Percentiles rank a stretch among this genome's conserved stretches.
phyloP scores from a whole-genome alignment of 2,329 filamentous ascomycete species.

The Didymella pinodella region DNA sequence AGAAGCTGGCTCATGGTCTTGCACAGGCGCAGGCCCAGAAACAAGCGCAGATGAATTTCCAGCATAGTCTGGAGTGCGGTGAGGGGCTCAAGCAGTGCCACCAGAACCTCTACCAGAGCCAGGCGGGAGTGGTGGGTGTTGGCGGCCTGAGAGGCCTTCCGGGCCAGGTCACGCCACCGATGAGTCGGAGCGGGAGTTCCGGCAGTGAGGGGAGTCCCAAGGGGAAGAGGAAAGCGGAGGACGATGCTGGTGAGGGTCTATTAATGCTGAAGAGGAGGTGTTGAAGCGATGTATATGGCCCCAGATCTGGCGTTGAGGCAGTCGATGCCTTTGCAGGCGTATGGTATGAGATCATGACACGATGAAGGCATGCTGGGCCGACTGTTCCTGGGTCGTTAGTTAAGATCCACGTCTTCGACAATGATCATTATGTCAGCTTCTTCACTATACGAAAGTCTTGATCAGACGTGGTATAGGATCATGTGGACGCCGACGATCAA shows the following conservation, averaged over 20 bases:
- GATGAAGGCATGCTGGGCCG: conserved; percentile 7
- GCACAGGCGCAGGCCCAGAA: conserved; percentile 16
- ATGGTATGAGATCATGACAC: not conserved
- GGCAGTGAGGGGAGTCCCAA: conserved; percentile 28
- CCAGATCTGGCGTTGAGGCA: not conserved
- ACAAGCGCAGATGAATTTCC: conserved; percentile 19
- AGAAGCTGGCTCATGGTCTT: conserved; percentile 19
- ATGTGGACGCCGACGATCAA: not conserved
- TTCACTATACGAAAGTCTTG: not conserved
- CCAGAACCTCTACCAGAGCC: conserved; percentile 19
- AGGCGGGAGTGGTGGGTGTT: conserved; percentile 22
- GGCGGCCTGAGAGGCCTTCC: conserved; percentile 22
- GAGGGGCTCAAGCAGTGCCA: conserved; percentile 23
- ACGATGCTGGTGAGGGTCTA: conserved; percentile 21
- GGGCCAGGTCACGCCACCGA: conserved; percentile 35
- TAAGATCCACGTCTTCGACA: not conserved
- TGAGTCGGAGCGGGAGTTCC: conserved; percentile 41
- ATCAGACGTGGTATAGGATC: not conserved
- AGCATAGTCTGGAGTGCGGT: conserved; percentile 15
- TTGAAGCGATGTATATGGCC: conserved; percentile 17
- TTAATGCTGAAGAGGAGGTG: conserved; percentile 29
- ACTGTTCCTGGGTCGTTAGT: not conserved
- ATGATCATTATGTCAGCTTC: not conserved
- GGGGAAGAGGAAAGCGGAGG: conserved; percentile 39
- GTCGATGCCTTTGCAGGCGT: conserved; percentile 15